Base-by-base conservation (phyloP, 2,329 filamentous ascomycete genomes). In the Calycina herbarum region DNA sequence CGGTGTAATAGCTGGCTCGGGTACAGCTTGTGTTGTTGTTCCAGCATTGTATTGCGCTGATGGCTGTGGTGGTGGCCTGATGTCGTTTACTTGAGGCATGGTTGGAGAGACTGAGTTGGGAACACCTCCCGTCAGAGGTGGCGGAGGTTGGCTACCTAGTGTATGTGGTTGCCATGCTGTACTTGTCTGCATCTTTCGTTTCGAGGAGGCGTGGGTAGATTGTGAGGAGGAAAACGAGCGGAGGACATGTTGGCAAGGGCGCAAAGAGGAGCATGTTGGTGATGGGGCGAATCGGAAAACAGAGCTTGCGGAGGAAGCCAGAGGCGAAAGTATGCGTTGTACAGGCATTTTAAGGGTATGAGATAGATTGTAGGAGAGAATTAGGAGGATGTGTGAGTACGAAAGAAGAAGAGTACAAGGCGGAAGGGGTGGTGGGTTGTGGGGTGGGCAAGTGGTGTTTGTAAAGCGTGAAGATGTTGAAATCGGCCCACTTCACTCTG, bases 1-100 rank as follows among this genome's bases (percentile, higher is more conserved):
- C 27, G 88, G 71, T 66, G 82, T 82, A 33, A 82, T 73, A n/a
- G 40, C 17, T 8, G 15, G 2, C 86, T 87, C 45, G 86, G 80
- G 74, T 87, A 89, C 75, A 93, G 86, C 75, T 92, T 88, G 57
- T 78, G 77, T 76, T 93, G 90, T 33, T 82, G 79, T 38, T 38
- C 8, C 27, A 88, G 71, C 66, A 82, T 73, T 20, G 70, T 72
- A 71, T 65, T 78, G 76, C 57, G n/a, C 45, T 48, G 75, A 73
- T 13, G 76, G 68, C 54, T 76, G 73, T 69, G 78, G 81, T 40
- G 81, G 79, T n/a, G 81, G 77, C 60, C 79, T 78, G n/a, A 78
- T 79, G 59, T 81, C 81, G 70, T 82, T 80, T 63, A 79, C 67
- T 69, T 76, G 74, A 38, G 75, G 73, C 8, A 76, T 74, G 17